Conservation (phyloP, 2,329 filamentous ascomycete species). For the Pseudogymnoascus sp. region DNA sequence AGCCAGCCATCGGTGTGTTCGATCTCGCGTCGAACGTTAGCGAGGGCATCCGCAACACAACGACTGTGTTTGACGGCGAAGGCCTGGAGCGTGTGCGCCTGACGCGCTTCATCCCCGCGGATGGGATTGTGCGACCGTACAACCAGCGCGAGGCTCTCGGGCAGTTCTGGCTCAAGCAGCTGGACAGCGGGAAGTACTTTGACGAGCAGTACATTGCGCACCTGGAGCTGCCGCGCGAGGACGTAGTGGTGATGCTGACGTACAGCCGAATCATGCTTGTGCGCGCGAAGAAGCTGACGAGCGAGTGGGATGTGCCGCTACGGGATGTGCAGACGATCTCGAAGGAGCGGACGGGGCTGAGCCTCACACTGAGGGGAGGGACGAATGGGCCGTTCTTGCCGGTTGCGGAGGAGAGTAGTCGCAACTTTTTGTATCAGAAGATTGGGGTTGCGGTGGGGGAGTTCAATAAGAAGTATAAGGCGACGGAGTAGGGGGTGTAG, state of each 20-base stretch:
- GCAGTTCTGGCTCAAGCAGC: conserved; percentile 97
- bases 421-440: conserved; percentile 58
- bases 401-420: conserved; percentile 74
- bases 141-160: conserved; percentile 90
- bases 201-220: conserved; percentile 96
- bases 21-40: conserved; percentile 96
- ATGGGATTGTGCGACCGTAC: conserved; percentile 92
- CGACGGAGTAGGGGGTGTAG: conserved; percentile 21
- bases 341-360: conserved; percentile 92
- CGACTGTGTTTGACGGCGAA: conserved; percentile 92
- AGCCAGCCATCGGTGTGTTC: conserved; percentile 92
- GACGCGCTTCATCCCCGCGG: conserved; percentile 81
- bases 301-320: conserved; percentile 92
- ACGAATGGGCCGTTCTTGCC: conserved; percentile 93
- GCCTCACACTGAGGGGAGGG: conserved; percentile 78
- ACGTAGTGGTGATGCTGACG: conserved; percentile 84
- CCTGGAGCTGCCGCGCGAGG: conserved; percentile 80
- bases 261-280: conserved; percentile 85
- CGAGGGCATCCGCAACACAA: conserved; percentile 96
- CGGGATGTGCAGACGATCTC: conserved; percentile 96
- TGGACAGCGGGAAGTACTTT: conserved; percentile 97
- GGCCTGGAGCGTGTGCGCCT: conserved; percentile 93
- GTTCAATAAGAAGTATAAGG: conserved; percentile 53
- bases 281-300: conserved; percentile 73
- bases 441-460: conserved; percentile 60